phyloP scores from a whole-genome alignment of 2,329 filamentous ascomycete species.

The Davidsoniella eucalypti region DNA sequence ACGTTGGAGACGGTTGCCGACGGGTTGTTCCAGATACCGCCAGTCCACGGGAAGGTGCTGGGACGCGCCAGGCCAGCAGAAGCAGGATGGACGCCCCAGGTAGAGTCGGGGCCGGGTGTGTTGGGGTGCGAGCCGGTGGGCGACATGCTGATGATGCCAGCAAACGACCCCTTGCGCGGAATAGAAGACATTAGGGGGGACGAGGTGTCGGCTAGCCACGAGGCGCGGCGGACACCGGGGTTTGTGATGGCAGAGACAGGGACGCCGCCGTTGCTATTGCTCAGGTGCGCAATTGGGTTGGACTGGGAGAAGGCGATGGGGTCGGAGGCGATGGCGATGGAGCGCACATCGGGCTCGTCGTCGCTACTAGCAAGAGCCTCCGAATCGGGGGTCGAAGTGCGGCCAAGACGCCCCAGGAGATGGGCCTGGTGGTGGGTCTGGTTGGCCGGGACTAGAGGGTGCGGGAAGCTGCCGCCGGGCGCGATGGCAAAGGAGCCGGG shows the following conservation, averaged over 20 bases:
- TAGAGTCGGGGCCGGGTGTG: constrained; percentile 55
- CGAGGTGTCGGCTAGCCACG: constrained; percentile 73
- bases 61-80: constrained; percentile 33
- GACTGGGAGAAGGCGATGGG: neutral
- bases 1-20: constrained; percentile 15
- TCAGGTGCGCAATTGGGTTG: neutral
- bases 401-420: constrained; percentile 52
- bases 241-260: constrained; percentile 33
- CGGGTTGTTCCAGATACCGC: constrained; percentile 59
- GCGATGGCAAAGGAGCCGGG: constrained; percentile 7
- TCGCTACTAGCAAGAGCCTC: constrained; percentile 89
- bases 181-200: constrained; percentile 36
- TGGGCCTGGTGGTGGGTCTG: constrained; percentile 35
- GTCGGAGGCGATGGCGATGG: neutral
- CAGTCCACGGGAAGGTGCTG: constrained; percentile 53
- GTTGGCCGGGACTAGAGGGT: constrained; percentile 36
- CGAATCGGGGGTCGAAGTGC: constrained; percentile 82
- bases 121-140: constrained; percentile 66
- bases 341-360: constrained; percentile 59
- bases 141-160: constrained; percentile 55
- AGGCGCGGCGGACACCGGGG: constrained; percentile 53
- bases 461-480: constrained; percentile 21
- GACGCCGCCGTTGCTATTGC: constrained; percentile 15
- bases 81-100: constrained; percentile 38
- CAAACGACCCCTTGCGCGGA: constrained; percentile 61